Evolutionary conservation across 2,329 filamentous ascomycete genomes (phyloP).

Genomic region (Diaporthe velutina): DNA sequence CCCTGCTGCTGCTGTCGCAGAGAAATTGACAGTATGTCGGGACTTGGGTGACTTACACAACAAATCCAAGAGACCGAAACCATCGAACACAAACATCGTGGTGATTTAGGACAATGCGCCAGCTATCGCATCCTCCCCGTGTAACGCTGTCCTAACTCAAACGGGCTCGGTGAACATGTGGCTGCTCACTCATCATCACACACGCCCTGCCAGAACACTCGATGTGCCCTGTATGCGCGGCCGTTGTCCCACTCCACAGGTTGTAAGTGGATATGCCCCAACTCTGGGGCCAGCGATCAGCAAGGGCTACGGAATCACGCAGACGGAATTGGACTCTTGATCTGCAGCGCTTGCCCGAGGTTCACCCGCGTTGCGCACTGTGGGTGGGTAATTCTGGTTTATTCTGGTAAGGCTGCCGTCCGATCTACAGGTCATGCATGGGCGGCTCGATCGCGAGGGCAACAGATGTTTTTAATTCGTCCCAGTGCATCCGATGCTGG

Average conservation of each 20-base stretch:
- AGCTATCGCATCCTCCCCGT: neutral
- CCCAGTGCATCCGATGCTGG: slow-evolving; percentile 12
- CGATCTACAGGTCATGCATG: slow-evolving; percentile 34
- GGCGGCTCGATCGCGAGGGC: slow-evolving; percentile 17
- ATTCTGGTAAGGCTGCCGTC: slow-evolving; percentile 23
- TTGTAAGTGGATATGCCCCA: slow-evolving; percentile 19
- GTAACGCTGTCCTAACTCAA: slow-evolving; percentile 16
- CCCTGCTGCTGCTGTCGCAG: slow-evolving; percentile 1
- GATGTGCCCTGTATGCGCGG: slow-evolving; percentile 1
- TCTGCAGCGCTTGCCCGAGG: slow-evolving; percentile 8
- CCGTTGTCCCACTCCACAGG: slow-evolving; percentile 27
- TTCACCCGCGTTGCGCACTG: slow-evolving; percentile 17
- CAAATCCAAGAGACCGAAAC: slow-evolving; percentile 4
- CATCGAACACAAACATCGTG: slow-evolving; percentile 7
- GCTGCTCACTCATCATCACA: slow-evolving; percentile 22
- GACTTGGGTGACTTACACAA: neutral
- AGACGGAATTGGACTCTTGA: slow-evolving; percentile 12
- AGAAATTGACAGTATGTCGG: neutral
- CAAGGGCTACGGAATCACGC: slow-evolving; percentile 24
- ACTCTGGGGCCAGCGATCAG: slow-evolving; percentile 24
- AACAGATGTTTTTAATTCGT: slow-evolving; percentile 16
- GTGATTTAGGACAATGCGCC: slow-evolving; percentile 17
- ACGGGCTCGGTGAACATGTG: slow-evolving; percentile 33
- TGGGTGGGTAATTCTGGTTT: neutral
- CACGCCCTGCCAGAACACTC: slow-evolving; percentile 2